Conservation (phyloP, 1,139 yeast species). For the Blastobotrys petasosporus region DNA sequence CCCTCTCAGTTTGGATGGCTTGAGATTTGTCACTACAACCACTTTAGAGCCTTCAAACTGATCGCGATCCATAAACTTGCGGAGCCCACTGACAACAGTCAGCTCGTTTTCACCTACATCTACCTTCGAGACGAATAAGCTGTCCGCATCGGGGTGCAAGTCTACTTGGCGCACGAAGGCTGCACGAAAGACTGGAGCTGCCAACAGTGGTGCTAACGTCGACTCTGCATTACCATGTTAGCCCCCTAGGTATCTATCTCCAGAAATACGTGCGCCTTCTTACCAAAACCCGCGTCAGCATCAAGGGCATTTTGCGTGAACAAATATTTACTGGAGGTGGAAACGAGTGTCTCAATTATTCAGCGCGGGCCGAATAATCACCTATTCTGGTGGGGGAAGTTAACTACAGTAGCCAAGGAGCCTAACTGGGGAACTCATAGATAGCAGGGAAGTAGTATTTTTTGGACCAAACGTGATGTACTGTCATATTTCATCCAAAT, state of each 20-base stretch:
- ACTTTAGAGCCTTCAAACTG: conserved; percentile 46
- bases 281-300: neutral
- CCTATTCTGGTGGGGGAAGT: too few relatives aligned
- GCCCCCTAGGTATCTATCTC: neutral
- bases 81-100: conserved; percentile 53
- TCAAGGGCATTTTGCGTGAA: neutral
- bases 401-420: too few relatives aligned
- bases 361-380: too few relatives aligned
- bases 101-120: conserved; percentile 25
- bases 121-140: conserved; percentile 48
- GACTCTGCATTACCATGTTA: neutral
- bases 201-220: neutral
- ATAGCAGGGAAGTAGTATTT: too few relatives aligned
- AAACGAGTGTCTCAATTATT: too few relatives aligned
- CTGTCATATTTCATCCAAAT: too few relatives aligned
- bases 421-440: too few relatives aligned
- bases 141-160: conserved; percentile 49
- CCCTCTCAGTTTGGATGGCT: conserved; percentile 64
- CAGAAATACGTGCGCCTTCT: neutral
- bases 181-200: conserved; percentile 32
- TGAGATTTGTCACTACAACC: conserved; percentile 53
- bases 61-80: conserved; percentile 44
- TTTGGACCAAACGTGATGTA: too few relatives aligned
- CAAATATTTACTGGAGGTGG: too few relatives aligned
- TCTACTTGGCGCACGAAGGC: conserved; percentile 43